Conservation (phyloP, 768 basidiomycete species). For the Amylocystis lapponica region DNA sequence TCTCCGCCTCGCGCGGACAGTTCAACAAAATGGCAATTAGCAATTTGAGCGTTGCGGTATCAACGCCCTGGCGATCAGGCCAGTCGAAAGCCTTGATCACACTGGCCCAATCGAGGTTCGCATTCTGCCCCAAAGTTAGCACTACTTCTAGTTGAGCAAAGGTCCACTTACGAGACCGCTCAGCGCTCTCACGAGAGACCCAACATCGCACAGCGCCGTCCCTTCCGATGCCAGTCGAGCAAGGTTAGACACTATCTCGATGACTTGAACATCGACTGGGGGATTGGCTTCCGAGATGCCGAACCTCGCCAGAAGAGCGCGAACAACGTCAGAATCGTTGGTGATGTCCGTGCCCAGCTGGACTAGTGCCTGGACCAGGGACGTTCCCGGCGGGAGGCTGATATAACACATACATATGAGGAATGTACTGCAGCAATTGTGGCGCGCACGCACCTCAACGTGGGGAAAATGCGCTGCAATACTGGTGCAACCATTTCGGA, state of each 20-base stretch:
- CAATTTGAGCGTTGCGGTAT: slow-evolving; percentile 85
- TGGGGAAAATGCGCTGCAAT: slow-evolving; percentile 68
- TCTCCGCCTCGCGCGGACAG: slow-evolving; percentile 68
- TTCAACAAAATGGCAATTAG: slow-evolving; percentile 84
- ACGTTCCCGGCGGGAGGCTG: slow-evolving; percentile 62
- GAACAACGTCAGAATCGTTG: slow-evolving; percentile 62
- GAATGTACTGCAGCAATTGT: background rate
- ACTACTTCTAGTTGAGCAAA: no score
- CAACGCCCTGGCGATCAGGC: slow-evolving; percentile 76
- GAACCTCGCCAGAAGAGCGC: slow-evolving; percentile 67
- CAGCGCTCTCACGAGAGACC: slow-evolving; percentile 65
- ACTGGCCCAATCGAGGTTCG: slow-evolving; percentile 69
- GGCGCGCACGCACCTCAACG: slow-evolving; percentile 50
- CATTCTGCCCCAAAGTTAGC: slow-evolving; percentile 40
- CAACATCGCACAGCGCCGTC: slow-evolving; percentile 65
- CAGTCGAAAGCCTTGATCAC: slow-evolving; percentile 86
- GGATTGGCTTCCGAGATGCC: slow-evolving; percentile 68
- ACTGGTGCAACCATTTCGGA: slow-evolving; percentile 70
- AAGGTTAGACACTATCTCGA: slow-evolving; percentile 66
- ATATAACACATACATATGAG: slow-evolving; percentile 5
- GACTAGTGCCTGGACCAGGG: slow-evolving; percentile 69
- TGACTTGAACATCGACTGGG: slow-evolving; percentile 62
- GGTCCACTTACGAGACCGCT: slow-evolving; percentile 61
- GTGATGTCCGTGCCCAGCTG: slow-evolving; percentile 80
- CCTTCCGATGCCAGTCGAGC: slow-evolving; percentile 71